Base-by-base conservation (phyloP, 306 rosid species). In the Begonia peltatifolia region DNA sequence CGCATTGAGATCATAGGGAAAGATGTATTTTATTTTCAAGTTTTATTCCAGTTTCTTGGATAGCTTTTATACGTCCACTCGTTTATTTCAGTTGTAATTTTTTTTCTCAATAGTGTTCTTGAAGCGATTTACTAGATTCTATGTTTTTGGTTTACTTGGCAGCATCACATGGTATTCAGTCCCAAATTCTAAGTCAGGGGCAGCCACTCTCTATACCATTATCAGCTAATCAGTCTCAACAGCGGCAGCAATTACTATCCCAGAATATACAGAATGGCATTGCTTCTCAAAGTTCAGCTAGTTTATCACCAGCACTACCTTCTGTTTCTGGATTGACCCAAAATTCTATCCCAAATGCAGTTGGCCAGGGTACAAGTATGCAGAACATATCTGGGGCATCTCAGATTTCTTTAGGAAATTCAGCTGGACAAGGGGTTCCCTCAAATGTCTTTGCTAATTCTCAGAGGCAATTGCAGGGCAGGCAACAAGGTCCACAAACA, bases 381-480 rank as follows among this genome's bases (percentile, higher is more conserved):
- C 96, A 80, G 65, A 76, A 66, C 63, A 71, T 81, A 46, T 49
- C 89, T 52, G 83, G 76, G 41, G 59, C 51, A 64, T 54, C 81
- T 16, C 94, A 79, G 63, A 83, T 62, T 62, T 54, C 95, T 9
- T 65, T 62, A 50, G 93, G 84, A 49, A 80, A 68, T 62, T 47
- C 79, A 48, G 75, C 78, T 70, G 84, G 82, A 53, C 95, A 78
- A 60, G 76, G 79, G 64, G 71, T 74, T 56, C 73, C 80, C 62
- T 67, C 80, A 48, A 79, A 73, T 69, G 72, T 85, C 74, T 83
- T 72, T 73, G 13, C 80, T 41, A 83, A 72, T 62, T 62, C 93
- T 56, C 95, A 77, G 69, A 79, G 92, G 68, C 87, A 70, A 83
- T 61, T 80, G 68, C 71, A 58, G 43, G 94, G 86, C 70, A 76